Percentiles rank a stretch among this genome's conserved stretches.
Conservation (phyloP, 139 green algal species). For the Haematococcus lacustris region DNA sequence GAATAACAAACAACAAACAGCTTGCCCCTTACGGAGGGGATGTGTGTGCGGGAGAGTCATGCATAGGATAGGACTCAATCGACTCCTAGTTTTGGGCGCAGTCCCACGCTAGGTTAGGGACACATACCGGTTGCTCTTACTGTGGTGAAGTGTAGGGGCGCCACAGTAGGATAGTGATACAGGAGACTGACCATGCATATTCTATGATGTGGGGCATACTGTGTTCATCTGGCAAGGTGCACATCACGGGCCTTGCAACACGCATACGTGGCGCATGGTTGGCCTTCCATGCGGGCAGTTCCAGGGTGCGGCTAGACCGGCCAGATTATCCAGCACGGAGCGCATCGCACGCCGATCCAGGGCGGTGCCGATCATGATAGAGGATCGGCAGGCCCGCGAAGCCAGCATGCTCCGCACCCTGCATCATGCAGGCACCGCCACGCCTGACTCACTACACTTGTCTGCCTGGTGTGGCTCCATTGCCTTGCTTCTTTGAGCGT, state of each 20-base stretch:
- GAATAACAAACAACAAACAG: no score
- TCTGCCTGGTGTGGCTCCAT: no score
- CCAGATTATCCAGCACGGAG: slow-evolving; percentile 63
- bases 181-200: not conserved
- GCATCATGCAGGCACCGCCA: no score
- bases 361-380: slow-evolving; percentile 92
- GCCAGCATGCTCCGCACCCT: slow-evolving; percentile 88
- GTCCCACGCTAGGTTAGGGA: no score
- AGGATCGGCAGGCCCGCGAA: slow-evolving; percentile 81
- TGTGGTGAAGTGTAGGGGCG: not conserved
- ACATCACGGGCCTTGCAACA: slow-evolving; percentile 33
- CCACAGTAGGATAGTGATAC: not conserved
- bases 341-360: slow-evolving; percentile 61
- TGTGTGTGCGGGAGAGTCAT: no score
- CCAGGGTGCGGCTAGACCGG: slow-evolving; percentile 77
- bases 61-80: no score
- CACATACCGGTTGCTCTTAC: not conserved
- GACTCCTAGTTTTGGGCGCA: no score
- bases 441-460: no score
- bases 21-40: no score
- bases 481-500: no score
- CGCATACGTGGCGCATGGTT: slow-evolving; percentile 89
- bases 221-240: not conserved
- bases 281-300: slow-evolving; percentile 96
- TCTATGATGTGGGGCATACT: not conserved